Evolutionary conservation across 306 rosid genomes (phyloP).

Genomic region (Luffa aegyptiaca): DNA sequence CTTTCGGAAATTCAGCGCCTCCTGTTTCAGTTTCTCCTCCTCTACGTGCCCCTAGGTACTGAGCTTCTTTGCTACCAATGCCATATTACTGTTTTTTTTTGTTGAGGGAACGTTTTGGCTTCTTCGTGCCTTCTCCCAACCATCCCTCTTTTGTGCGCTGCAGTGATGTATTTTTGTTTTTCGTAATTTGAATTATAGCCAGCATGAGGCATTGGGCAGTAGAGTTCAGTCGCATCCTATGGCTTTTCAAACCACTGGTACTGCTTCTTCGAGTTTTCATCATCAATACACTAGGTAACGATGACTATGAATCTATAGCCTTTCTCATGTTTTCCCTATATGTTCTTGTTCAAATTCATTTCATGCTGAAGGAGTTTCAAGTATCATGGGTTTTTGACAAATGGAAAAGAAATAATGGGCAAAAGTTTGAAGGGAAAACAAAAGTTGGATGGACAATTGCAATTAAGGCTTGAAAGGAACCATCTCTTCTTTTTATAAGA

Average conservation of each 20-base stretch:
- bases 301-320: neutral
- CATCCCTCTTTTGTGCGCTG: neutral
- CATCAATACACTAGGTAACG: slow-evolving; percentile 10
- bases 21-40: slow-evolving; percentile 23
- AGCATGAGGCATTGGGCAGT: slow-evolving; percentile 5
- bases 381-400: neutral
- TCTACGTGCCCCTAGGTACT: slow-evolving; percentile 26
- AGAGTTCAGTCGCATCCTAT: neutral
- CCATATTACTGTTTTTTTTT: neutral
- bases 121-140: neutral
- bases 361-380: neutral
- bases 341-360: neutral
- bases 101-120: neutral
- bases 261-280: slow-evolving; percentile 1
- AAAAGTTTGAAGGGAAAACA: neutral
- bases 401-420: neutral
- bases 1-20: slow-evolving; percentile 30
- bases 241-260: slow-evolving; percentile 4
- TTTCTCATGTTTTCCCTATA: neutral
- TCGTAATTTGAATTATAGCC: slow-evolving; percentile 11
- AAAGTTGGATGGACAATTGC: neutral
- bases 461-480: neutral
- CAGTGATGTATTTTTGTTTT: neutral
- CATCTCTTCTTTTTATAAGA: too few species aligned
- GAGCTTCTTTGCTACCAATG: neutral